phyloP scores from a whole-genome alignment of 495 filamentous ascomycete species.

The Pyrenopolyporus hunteri region DNA sequence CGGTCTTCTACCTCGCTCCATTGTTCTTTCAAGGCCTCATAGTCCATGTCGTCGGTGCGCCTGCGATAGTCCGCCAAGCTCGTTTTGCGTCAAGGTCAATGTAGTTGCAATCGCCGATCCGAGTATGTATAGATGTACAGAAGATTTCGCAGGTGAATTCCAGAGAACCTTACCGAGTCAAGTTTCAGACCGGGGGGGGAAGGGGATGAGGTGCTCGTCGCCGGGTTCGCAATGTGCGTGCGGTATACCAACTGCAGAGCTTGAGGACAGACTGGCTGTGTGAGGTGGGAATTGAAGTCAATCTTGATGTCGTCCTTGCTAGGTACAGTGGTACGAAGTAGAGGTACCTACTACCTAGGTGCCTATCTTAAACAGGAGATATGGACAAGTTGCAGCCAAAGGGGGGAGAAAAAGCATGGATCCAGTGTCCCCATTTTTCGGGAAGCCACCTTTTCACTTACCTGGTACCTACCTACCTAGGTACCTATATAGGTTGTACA shows the following conservation, averaged over 20 bases:
- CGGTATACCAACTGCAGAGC: constrained; percentile 1
- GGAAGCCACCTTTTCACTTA: not conserved
- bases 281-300: constrained; percentile 8
- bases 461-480: not conserved
- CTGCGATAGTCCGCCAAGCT: constrained; percentile 16
- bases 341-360: not conserved
- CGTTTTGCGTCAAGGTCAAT: constrained; percentile 10
- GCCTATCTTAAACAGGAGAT: constrained; percentile 9
- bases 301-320: constrained; percentile 22
- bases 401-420: constrained; percentile 4
- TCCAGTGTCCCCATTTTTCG: constrained; percentile 1
- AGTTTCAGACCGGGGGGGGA: too few species aligned
- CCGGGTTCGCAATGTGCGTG: not conserved
- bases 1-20: constrained; percentile 97
- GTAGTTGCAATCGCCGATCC: constrained; percentile 6
- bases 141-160: not conserved
- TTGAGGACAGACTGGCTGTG: constrained; percentile 28
- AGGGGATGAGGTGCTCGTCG: too few species aligned
- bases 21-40: constrained; percentile 82
- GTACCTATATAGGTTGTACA: not conserved
- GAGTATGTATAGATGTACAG: not conserved
- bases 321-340: not conserved
- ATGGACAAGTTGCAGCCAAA: constrained; percentile 28
- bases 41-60: constrained; percentile 52
- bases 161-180: too few species aligned